Conservation (phyloP, 192 early-diverging fungal genomes). For the Powellomyces hirtus region DNA sequence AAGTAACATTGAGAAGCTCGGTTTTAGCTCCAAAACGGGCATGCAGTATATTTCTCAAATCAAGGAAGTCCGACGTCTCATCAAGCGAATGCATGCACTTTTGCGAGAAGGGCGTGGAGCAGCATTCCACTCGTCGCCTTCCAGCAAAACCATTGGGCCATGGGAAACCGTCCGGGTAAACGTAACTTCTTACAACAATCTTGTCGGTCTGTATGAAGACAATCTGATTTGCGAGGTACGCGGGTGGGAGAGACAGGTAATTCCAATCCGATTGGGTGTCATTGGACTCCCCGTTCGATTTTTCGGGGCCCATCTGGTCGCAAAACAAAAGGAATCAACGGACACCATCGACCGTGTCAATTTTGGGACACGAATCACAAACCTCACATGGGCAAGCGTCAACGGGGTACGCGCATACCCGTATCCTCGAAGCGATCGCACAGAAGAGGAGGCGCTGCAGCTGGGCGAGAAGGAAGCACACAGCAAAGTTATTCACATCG, state of each 20-base stretch:
- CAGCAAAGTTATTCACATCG: constrained; percentile 39
- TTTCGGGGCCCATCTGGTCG: constrained; percentile 44
- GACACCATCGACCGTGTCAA: constrained; percentile 41
- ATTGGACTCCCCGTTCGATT: constrained; percentile 51
- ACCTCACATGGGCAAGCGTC: constrained; percentile 23
- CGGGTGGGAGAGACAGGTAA: constrained; percentile 26
- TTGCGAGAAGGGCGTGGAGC: constrained; percentile 51
- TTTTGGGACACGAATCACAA: constrained; percentile 48
- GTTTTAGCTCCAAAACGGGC: constrained; percentile 48
- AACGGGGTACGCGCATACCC: constrained; percentile 15
- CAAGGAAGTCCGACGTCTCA: constrained; percentile 37
- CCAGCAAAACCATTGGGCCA: constrained; percentile 34
- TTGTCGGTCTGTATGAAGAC: constrained; percentile 48
- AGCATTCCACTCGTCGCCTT: constrained; percentile 46
- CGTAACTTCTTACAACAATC: constrained; percentile 49
- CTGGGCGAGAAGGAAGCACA: constrained; percentile 6
- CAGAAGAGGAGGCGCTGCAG: constrained; percentile 7
- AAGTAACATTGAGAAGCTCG: constrained; percentile 36
- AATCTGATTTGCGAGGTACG: constrained; percentile 40
- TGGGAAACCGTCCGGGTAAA: constrained; percentile 42
- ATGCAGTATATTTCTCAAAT: constrained; percentile 43
- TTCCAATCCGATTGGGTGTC: constrained; percentile 44
- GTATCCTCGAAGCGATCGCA: not conserved
- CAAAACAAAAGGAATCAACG: constrained; percentile 6
- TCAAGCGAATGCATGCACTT: constrained; percentile 41